Base-by-base conservation (phyloP, 192 early-diverging fungal species). In the Nowakowskiella sp. region DNA sequence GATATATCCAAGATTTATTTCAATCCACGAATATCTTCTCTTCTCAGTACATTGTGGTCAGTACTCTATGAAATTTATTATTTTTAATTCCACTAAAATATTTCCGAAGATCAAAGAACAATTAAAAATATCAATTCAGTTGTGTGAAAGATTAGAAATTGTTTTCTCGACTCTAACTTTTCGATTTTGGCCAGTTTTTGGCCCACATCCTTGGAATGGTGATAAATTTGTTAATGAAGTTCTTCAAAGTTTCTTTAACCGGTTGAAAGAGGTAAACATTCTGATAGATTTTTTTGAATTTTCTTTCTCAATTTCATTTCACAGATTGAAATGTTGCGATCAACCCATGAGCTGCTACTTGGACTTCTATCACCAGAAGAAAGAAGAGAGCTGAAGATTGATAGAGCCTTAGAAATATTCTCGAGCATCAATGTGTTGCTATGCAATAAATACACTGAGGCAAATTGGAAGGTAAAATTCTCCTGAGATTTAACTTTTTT, bases 151-250 rank as follows among this genome's bases (percentile, higher is more conserved):
- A 0, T 58, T 57, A 51, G 48, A 55, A 9, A 45, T 57, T 4
- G 31, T 62, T 4, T 24, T 59, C 5, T 19, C 31, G 5, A 68
- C 66, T 4, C 53, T 78, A 9, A 78, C 72, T 4, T 47, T 30
- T n/a, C 51, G 63, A 49, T 57, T 72, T 26, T 78, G 76, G 76
- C 76, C 76, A 7, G 13, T 68, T 44, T 67, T 53, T 34, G 53
- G 42, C 24, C 33, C 69, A 1, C 57, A 76, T 65, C 53, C 44
- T 3, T 78, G 76, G 76, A 51, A 57, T 5, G 65, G 69, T 8
- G 49, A 45, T 5, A 21, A 56, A n/a, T 68, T 70, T 39, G 45
- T 25, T 26, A 45, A 52, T 33, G 44, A 22, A 1, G 28, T 29
- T n/a, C 48, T 74, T 6, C 13, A 3, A 4, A 7, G 43, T 23